Base-by-base conservation (phyloP, 2,329 filamentous ascomycete genomes). In the Phaeophleospora eucalypticola region DNA sequence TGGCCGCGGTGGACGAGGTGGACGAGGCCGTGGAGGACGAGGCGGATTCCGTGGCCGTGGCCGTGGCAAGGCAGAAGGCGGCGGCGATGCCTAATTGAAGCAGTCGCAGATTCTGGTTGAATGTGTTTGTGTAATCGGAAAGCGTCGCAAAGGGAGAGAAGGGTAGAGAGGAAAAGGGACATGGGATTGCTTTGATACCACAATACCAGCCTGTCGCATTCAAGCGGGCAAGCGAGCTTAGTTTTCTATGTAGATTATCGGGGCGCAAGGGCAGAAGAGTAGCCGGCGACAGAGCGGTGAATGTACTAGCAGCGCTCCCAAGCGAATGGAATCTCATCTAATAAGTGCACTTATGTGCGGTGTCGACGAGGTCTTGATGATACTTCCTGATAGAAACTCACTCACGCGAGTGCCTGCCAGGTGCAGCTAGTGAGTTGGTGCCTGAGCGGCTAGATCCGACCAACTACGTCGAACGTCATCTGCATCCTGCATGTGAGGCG, bases 1-100 rank as follows among this genome's bases (percentile, higher is more conserved):
- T 54, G 84, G 87, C 49, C 77, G 81, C 50, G 77, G 79, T 44
- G 77, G 77, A 20, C 76, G 77, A 38, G 62, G 66, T 18, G 62
- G 66, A 18, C 59, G 63, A 42, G 61, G 64, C 15, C 54, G 64
- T 24, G 63, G 71, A 17, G 68, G 68, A 58, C 72, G 79, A 54
- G 84, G 76, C 46, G 37, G 37, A 16, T 72, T 73, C 45, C 71
- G 79, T 46, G 74, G 79, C 51, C 71, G 77, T 51, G 74, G 79
- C 49, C 71, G 74, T 53, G 62, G 66, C 19, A 59, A 62, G 37
- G 46, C 62, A 17, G 61, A 54, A 12, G 62, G 60, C 45, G 61
- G 54, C 8, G 62, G 60, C 45, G 63, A 65, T 20, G 56, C 62
- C 45, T 65, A 62, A 19, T 16, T 14, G 15, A 29, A 7, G 24